Percentiles rank a stretch among this genome's conserved stretches.
Conservation (phyloP, 805 yeast species). For the Candida michaelii region DNA sequence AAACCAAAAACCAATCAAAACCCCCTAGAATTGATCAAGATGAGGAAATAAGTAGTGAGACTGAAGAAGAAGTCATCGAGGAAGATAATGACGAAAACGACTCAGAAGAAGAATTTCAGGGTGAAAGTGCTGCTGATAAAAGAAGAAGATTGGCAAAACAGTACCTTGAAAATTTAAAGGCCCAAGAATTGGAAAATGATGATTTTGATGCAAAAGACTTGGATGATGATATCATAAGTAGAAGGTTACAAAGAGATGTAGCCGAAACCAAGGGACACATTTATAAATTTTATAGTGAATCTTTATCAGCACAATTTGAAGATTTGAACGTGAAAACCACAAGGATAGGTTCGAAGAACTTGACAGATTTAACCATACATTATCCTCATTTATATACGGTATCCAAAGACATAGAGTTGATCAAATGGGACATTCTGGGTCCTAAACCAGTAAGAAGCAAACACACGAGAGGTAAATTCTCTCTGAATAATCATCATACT, state of each 20-base stretch:
- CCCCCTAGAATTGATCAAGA: constrained; percentile 31
- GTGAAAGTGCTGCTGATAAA: constrained; percentile 87
- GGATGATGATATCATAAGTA: constrained; percentile 80
- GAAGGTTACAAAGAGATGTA: constrained; percentile 81
- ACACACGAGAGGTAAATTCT: constrained; percentile 62
- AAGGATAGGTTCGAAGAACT: constrained; percentile 59
- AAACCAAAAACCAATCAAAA: constrained; percentile 1
- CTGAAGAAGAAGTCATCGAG: constrained; percentile 43
- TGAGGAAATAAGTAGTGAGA: constrained; percentile 56
- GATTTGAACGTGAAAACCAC: constrained; percentile 40
- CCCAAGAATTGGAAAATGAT: constrained; percentile 29
- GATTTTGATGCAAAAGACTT: constrained; percentile 85
- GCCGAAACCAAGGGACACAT: constrained; percentile 87
- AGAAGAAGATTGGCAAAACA: constrained; percentile 93
- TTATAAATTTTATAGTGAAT: constrained; percentile 63
- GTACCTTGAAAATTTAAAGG: constrained; percentile 75
- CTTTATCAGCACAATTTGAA: constrained; percentile 37
- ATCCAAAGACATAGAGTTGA: constrained; percentile 76
- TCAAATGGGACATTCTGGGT: constrained; percentile 70
- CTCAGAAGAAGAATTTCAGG: constrained; percentile 70
- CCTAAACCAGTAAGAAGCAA: constrained; percentile 65
- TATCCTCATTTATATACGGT: constrained; percentile 72
- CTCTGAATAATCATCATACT: constrained; percentile 66
- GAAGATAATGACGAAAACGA: constrained; percentile 35
- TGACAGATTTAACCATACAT: constrained; percentile 55